phyloP scores from a whole-genome alignment of 805 yeast genomes.

The Maudiozyma turicensis region DNA sequence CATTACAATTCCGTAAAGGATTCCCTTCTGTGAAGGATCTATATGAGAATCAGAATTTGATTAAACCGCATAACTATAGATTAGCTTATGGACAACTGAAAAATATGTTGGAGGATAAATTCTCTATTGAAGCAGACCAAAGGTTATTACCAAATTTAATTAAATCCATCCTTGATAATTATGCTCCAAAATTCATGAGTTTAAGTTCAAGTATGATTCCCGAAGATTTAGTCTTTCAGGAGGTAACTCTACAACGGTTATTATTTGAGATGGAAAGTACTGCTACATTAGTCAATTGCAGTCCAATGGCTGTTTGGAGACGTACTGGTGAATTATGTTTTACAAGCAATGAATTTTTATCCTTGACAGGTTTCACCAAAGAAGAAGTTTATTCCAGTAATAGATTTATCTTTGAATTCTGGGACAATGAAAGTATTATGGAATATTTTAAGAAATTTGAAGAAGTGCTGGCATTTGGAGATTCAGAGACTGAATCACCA shows the following conservation, averaged over 20 bases:
- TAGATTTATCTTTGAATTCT: constrained; percentile 65
- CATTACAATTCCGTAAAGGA: constrained; percentile 14
- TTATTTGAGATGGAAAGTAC: constrained; percentile 46
- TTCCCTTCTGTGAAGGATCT: constrained; percentile 19
- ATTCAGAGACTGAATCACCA: not conserved
- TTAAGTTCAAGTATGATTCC: constrained; percentile 66
- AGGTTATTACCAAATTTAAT: not conserved
- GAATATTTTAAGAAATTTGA: constrained; percentile 66
- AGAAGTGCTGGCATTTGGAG: constrained; percentile 47
- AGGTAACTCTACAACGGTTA: constrained; percentile 47
- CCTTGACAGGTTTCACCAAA: constrained; percentile 54
- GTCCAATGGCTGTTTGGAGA: constrained; percentile 80
- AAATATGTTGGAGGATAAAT: constrained; percentile 9
- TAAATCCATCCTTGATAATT: constrained; percentile 22
- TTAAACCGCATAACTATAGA: constrained; percentile 20
- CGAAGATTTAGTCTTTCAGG: constrained; percentile 57
- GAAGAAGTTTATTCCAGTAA: constrained; percentile 49
- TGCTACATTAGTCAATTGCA: constrained; percentile 42
- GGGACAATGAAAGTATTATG: constrained; percentile 70
- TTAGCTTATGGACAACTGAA: constrained; percentile 14
- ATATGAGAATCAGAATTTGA: constrained; percentile 9
- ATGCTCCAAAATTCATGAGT: constrained; percentile 68
- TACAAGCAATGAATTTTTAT: constrained; percentile 63
- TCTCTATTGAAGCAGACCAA: not conserved
- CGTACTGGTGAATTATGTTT: constrained; percentile 80